A percentile compares a stretch with the other conserved stretches of the same genome.
Evolutionary conservation across 352 stramenopile species (phyloP).

Genomic region (Pythium myriotylum): DNA sequence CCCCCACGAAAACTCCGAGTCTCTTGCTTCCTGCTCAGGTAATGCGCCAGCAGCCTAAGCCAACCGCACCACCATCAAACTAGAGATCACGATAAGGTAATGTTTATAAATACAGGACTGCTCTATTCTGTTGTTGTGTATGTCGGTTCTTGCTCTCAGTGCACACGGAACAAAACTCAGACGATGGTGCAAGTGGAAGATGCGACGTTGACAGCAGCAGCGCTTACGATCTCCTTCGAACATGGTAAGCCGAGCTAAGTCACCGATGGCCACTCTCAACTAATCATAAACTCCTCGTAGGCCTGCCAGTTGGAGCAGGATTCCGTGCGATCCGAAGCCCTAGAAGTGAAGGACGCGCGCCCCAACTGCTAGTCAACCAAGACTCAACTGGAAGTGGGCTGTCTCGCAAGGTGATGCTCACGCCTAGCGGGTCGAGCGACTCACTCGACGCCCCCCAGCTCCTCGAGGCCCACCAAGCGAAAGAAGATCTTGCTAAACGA

Average conservation of each 20-base stretch:
- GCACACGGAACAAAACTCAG: too few relatives aligned
- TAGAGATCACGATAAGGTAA: conserved; percentile 3
- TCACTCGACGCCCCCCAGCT: conserved; percentile 10
- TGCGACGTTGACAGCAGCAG: background rate
- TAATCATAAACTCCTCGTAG: too few relatives aligned
- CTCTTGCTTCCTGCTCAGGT: conserved; percentile 27
- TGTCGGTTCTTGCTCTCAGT: too few relatives aligned
- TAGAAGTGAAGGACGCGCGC: conserved; percentile 10
- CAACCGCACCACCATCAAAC: conserved; percentile 1
- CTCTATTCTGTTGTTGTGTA: background rate
- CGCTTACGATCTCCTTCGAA: conserved; percentile 15
- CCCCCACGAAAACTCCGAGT: conserved; percentile 10
- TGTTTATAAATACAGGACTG: conserved; percentile 26
- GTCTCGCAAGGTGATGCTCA: conserved; percentile 5
- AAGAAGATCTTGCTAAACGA: conserved; percentile 43
- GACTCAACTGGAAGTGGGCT: conserved; percentile 17
- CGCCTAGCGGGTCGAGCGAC: conserved; percentile 19
- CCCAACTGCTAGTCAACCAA: conserved; percentile 10
- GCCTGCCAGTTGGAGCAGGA: conserved; percentile 51
- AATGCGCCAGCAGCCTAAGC: conserved; percentile 28
- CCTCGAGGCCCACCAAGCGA: background rate
- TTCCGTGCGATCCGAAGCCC: conserved; percentile 56
- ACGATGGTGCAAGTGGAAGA: conserved; percentile 19
- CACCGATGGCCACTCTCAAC: too few relatives aligned
- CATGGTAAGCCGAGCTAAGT: conserved; percentile 13